Percentiles rank a stretch among this genome's conserved stretches.
Evolutionary conservation across 768 basidiomycete genomes (phyloP).

Genomic region (Boletus reticulatus): DNA sequence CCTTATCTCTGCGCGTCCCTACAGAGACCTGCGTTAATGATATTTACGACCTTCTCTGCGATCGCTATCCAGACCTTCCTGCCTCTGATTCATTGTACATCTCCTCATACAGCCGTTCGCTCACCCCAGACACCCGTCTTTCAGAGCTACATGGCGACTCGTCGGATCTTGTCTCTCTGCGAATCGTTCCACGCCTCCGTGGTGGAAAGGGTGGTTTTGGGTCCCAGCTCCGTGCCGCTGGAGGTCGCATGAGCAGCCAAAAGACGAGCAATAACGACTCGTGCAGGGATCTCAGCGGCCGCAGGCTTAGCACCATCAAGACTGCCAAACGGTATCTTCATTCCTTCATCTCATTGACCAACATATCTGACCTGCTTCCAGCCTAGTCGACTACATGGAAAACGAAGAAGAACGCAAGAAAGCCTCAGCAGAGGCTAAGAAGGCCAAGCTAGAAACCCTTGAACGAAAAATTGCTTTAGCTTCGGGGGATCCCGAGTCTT

Average conservation of each 20-base stretch:
- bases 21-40: slow-evolving; percentile 38
- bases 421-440: slow-evolving; percentile 72
- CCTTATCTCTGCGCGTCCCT: slow-evolving; percentile 47
- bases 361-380: slow-evolving; percentile 28
- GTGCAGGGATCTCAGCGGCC: slow-evolving; percentile 87
- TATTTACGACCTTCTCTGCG: slow-evolving; percentile 42
- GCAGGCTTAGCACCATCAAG: slow-evolving; percentile 90
- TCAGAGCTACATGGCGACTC: slow-evolving; percentile 34
- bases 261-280: slow-evolving; percentile 95
- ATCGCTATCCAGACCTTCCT: slow-evolving; percentile 50
- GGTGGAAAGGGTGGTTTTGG: slow-evolving; percentile 99
- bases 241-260: slow-evolving; percentile 95
- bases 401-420: slow-evolving; percentile 78
- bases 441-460: slow-evolving; percentile 78
- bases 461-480: slow-evolving; percentile 66
- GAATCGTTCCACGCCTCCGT: slow-evolving; percentile 68
- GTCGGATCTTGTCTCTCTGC: slow-evolving; percentile 54
- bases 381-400: slow-evolving; percentile 84
- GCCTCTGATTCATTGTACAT: slow-evolving; percentile 39
- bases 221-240: slow-evolving; percentile 92
- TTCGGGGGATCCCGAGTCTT: slow-evolving; percentile 41
- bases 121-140: slow-evolving; percentile 31
- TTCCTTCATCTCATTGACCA: neutral
- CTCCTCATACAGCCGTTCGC: slow-evolving; percentile 37
- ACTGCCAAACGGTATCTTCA: slow-evolving; percentile 86